Evolutionary conservation across 2,329 filamentous ascomycete genomes (phyloP).

Genomic region (Fonsecaea monophora): DNA sequence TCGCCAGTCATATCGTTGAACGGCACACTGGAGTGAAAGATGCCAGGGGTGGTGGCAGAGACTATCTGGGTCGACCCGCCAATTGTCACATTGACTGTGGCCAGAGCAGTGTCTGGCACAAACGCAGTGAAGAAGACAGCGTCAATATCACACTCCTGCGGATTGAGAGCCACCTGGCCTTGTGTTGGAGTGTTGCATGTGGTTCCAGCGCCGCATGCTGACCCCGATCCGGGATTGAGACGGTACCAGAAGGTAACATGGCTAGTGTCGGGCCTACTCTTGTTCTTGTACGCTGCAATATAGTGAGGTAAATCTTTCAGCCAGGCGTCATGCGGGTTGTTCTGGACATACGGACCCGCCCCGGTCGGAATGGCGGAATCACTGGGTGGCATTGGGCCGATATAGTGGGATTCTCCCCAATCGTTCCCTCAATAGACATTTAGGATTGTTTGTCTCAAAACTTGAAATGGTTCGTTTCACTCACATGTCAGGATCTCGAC

Average conservation of each 20-base stretch:
- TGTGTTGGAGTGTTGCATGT: constrained; percentile 15
- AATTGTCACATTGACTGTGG: constrained; percentile 21
- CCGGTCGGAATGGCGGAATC: constrained; percentile 15
- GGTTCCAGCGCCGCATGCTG: constrained; percentile 3
- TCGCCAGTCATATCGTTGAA: constrained; percentile 12
- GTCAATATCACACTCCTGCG: constrained; percentile 13
- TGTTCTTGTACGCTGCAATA: constrained; percentile 13
- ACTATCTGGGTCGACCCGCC: constrained; percentile 9
- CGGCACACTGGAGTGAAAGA: constrained; percentile 21
- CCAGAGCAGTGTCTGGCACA: constrained; percentile 8
- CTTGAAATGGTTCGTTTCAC: not conserved
- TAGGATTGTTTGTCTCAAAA: not conserved
- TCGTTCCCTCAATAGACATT: not conserved
- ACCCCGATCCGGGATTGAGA: constrained; percentile 10
- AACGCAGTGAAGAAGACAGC: constrained; percentile 19
- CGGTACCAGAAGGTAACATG: constrained; percentile 22
- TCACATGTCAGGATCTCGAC: constrained; percentile 20
- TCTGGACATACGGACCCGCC: constrained; percentile 6
- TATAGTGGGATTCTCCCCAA: constrained; percentile 16
- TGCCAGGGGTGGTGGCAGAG: constrained; percentile 3
- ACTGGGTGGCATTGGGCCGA: constrained; percentile 12
- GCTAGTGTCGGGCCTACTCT: constrained; percentile 11
- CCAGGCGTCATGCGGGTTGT: constrained; percentile 18
- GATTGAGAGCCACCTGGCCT: not conserved
- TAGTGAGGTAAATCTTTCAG: constrained; percentile 20